Percentiles rank a stretch among this genome's conserved stretches.
Conservation (phyloP, 306 rosid genomes). For the Urtica urens region DNA sequence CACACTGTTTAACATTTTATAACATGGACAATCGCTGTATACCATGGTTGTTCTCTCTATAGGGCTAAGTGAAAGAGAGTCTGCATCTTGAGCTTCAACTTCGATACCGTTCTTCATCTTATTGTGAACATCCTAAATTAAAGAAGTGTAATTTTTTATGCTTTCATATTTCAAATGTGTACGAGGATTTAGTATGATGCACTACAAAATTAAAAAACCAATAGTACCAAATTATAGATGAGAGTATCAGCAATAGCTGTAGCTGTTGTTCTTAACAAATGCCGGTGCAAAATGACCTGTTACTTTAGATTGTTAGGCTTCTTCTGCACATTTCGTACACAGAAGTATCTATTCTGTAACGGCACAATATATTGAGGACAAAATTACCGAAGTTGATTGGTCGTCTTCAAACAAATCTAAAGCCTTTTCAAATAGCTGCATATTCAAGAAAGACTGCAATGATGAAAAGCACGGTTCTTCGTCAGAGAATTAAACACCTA, state of each 20-base stretch:
- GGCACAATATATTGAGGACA: constrained; percentile 10
- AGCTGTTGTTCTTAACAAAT: constrained; percentile 80
- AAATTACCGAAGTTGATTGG: constrained; percentile 78
- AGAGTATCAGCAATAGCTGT: constrained; percentile 59
- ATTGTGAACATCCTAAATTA: constrained; percentile 63
- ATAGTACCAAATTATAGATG: constrained; percentile 57
- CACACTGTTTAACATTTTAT: constrained; percentile 1
- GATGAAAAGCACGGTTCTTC: constrained; percentile 13
- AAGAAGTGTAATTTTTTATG: constrained; percentile 4
- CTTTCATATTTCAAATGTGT: constrained; percentile 7
- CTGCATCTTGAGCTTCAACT: constrained; percentile 46
- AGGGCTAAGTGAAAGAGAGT: constrained; percentile 37
- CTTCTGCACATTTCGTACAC: constrained; percentile 19
- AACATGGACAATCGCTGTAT: constrained; percentile 24
- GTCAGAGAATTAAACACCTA: not conserved
- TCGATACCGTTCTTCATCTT: constrained; percentile 80
- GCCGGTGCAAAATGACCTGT: constrained; percentile 94
- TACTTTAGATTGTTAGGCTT: constrained; percentile 17
- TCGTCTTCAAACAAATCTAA: constrained; percentile 92
- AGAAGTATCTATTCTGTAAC: constrained; percentile 10
- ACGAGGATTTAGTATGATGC: constrained; percentile 6
- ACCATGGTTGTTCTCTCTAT: constrained; percentile 78
- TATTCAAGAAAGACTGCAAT: constrained; percentile 81
- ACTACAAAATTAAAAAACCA: constrained; percentile 1
- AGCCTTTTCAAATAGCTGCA: constrained; percentile 93